A percentile compares a stretch with the other conserved stretches of the same genome.
phyloP scores from a whole-genome alignment of 2,329 filamentous ascomycete species.

The Ophiostoma piceae region DNA sequence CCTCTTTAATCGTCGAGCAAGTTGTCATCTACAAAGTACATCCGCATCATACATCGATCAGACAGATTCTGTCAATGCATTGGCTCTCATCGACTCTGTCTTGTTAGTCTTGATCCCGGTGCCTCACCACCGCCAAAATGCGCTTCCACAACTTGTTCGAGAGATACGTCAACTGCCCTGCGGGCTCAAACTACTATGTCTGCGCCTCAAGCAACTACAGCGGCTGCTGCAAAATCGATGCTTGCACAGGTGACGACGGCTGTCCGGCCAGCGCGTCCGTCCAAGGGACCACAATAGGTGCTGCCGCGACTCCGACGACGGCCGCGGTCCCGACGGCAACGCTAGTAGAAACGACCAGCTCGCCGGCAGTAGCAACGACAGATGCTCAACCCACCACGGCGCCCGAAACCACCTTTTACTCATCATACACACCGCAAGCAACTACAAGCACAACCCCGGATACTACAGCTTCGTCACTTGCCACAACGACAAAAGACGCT shows the following conservation, averaged over 20 bases:
- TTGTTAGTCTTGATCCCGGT: background rate
- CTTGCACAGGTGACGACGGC: slow-evolving; percentile 35
- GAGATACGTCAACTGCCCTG: slow-evolving; percentile 30
- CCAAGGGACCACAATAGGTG: background rate
- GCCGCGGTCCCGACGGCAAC: background rate
- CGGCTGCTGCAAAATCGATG: slow-evolving; percentile 45
- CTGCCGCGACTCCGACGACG: background rate
- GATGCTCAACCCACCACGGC: background rate
- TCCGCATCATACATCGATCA: background rate
- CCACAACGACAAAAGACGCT: background rate
- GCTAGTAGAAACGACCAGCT: background rate
- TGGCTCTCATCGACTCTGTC: background rate
- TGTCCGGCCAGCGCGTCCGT: slow-evolving; percentile 31
- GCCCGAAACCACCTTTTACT: background rate
- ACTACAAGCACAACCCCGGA: background rate
- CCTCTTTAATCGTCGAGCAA: background rate
- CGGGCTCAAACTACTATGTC: slow-evolving; percentile 35
- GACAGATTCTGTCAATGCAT: background rate
- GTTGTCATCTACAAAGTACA: background rate
- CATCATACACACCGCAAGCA: background rate
- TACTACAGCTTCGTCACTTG: slow-evolving; percentile 19
- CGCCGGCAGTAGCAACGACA: background rate
- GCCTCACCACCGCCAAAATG: slow-evolving; percentile 18
- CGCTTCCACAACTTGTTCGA: slow-evolving; percentile 9
- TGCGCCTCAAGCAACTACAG: slow-evolving; percentile 37